phyloP scores from a whole-genome alignment of 371 early-diverging fungal genomes.

The Syncephalastrum contaminatum region DNA sequence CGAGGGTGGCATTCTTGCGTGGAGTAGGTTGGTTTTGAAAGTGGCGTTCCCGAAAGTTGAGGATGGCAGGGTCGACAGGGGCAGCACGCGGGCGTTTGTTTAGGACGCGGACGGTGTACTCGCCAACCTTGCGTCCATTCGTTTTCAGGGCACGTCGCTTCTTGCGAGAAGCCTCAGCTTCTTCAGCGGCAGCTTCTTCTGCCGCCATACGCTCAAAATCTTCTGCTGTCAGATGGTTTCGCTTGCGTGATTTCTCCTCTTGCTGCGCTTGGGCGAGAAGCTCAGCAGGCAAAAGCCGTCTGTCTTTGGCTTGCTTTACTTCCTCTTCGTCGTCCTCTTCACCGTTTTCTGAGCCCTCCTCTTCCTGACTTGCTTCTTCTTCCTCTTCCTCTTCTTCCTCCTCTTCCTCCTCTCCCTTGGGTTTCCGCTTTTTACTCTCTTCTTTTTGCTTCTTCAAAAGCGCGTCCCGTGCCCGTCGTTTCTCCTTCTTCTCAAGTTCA shows the following conservation, averaged over 20 bases:
- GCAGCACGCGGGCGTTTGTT: constrained; percentile 40
- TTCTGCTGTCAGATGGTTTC: constrained; percentile 40
- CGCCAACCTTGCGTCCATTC: constrained; percentile 34
- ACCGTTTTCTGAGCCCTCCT: constrained; percentile 10
- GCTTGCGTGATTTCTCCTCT: constrained; percentile 38
- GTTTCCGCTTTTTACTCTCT: constrained; percentile 31
- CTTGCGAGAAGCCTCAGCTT: constrained; percentile 16
- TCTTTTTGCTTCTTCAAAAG: constrained; percentile 49
- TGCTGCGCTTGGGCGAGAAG: constrained; percentile 36
- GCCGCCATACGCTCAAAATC: constrained; percentile 50
- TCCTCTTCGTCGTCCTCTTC: constrained; percentile 18
- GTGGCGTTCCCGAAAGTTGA: constrained; percentile 24
- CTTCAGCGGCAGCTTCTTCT: constrained; percentile 45
- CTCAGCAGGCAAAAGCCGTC: constrained; percentile 28
- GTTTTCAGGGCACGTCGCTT: constrained; percentile 20
- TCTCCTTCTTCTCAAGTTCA: constrained; percentile 15
- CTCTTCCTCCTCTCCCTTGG: constrained; percentile 17
- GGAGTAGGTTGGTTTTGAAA: constrained; percentile 26
- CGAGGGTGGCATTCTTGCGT: constrained; percentile 39
- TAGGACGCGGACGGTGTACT: constrained; percentile 51
- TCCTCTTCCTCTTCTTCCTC: constrained; percentile 17
- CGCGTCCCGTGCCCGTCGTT: constrained; percentile 44
- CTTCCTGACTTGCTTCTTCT: constrained; percentile 11
- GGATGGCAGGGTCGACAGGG: constrained; percentile 22
- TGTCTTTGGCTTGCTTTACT: constrained; percentile 2